These are phyloP conservation scores for Artemisia annua DNA, from an alignment of 129 eudicot species.

Conservation along the genomic window DNA sequence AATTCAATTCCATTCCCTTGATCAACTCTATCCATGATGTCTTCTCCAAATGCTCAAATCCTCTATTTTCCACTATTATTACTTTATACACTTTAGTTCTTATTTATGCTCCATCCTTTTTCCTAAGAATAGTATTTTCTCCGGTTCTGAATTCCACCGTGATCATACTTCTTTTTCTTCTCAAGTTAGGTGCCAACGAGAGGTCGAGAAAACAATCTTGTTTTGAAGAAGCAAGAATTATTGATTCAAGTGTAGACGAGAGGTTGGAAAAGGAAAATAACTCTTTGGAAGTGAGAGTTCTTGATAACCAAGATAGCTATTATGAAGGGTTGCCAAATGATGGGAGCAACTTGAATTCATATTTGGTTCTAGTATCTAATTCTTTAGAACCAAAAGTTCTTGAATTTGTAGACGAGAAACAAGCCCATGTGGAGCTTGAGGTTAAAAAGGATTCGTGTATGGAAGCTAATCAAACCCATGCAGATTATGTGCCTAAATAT, in stretches of 20 bases:
- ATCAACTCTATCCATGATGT: constrained; percentile 8
- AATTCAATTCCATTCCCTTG: constrained; percentile 28
- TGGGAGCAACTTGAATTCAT: background rate
- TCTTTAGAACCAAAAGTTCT: constrained; percentile 11
- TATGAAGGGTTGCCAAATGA: background rate
- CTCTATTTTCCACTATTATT: constrained; percentile 59
- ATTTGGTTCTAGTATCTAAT: background rate
- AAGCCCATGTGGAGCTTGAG: constrained; percentile 15
- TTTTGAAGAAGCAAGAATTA: background rate
- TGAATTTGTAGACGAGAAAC: background rate
- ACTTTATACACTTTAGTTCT: constrained; percentile 58
- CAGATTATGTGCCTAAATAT: background rate
- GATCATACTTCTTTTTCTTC: constrained; percentile 54
- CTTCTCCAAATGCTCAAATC: constrained; percentile 27
- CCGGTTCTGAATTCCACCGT: constrained; percentile 61
- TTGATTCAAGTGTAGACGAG: constrained; percentile 31
- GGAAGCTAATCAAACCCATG: constrained; percentile 4
- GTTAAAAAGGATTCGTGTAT: background rate
- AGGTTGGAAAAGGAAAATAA: constrained; percentile 6
- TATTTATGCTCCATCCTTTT: constrained; percentile 57
- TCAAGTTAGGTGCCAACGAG: constrained; percentile 57
- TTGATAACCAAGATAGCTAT: constrained; percentile 10
- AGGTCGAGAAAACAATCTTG: constrained; percentile 5
- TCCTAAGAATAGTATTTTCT: constrained; percentile 41
- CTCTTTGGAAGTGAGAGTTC: constrained; percentile 20